Base-by-base conservation (phyloP, 768 basidiomycete species). In the Pleurotus tuber-regium region DNA sequence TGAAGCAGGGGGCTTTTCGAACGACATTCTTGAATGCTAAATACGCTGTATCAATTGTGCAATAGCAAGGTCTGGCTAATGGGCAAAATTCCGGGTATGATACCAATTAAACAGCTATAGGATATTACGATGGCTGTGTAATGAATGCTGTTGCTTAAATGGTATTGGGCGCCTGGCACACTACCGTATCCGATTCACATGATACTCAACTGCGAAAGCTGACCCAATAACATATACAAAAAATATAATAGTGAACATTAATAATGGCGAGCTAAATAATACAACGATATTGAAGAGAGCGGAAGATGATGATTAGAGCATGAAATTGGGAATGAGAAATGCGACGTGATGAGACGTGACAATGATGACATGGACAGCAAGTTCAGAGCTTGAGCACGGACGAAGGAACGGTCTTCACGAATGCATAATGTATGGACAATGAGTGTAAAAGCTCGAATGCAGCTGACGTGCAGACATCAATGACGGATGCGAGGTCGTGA, bases 251-350 rank as follows among this genome's bases (percentile, higher is more conserved):
- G 54, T 59, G 53, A 59, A 58, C 57, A 66, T 64, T 67, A 64
- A 53, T 53, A n/a, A 16, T n/a, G 55, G 59, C 51, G 59, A 58
- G 55, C 60, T 67, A 66, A 55, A 62, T 63, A 66, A 61, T 67
- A 70, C 67, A 70, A 50, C 56, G 57, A 40, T 54, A 60, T 46
- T 60, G 50, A 58, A 59, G 51, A 44, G 49, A 57, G 51, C 44
- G 41, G 48, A 40, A 47, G 21, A 60, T 55, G 57, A 64, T 61
- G 57, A 59, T 58, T 55, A 58, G 43, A 42, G 46, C 55, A 39
- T 38, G 54, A n/a, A n/a, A n/a, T n/a, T n/a, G n/a, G n/a, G n/a
- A n/a, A n/a, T n/a, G n/a, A n/a, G n/a, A n/a, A n/a, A 53, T 49
- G 57, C 53, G 50, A 57, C 53, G 36, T 53, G 33, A 51, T 56